Conservation (phyloP, 768 basidiomycete genomes). For the Hericium rajendrae region DNA sequence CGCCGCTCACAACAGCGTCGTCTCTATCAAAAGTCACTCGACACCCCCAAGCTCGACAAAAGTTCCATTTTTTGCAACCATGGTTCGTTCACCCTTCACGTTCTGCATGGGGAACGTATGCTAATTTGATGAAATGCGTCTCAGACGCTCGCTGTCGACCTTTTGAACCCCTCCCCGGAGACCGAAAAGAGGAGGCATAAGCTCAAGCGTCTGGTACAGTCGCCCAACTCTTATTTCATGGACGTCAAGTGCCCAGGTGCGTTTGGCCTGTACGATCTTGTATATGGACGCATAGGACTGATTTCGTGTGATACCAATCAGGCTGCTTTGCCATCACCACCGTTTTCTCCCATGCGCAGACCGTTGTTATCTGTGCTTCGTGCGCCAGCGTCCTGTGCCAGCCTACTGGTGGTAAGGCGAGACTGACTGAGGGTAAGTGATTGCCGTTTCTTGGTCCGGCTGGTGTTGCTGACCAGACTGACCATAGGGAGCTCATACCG, state of each 20-base stretch:
- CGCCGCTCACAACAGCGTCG: neutral
- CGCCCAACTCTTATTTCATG: slow-evolving; percentile 99
- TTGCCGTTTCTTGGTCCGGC: no score
- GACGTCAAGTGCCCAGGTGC: slow-evolving; percentile 97
- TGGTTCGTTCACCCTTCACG: neutral
- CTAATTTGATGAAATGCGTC: neutral
- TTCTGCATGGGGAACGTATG: neutral
- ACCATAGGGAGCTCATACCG: slow-evolving; percentile 89
- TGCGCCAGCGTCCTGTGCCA: slow-evolving; percentile 96
- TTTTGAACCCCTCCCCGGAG: slow-evolving; percentile 90
- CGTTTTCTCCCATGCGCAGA: slow-evolving; percentile 99
- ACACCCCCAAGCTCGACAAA: neutral
- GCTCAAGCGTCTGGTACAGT: slow-evolving; percentile 98
- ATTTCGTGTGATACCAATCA: slow-evolving; percentile 18
- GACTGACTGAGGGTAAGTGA: slow-evolving; percentile 88
- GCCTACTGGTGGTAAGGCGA: slow-evolving; percentile 96
- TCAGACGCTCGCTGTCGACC: slow-evolving; percentile 93
- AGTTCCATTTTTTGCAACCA: neutral
- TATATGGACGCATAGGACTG: neutral
- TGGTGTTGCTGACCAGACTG: no score
- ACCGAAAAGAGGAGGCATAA: slow-evolving; percentile 89
- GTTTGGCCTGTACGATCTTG: slow-evolving; percentile 21
- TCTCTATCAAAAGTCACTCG: slow-evolving; percentile 3
- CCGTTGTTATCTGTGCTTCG: slow-evolving; percentile 87
- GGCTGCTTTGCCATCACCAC: slow-evolving; percentile 94